Evolutionary conservation across 2,329 filamentous ascomycete species (phyloP).

Genomic region (Paracorniculantispora psalliotae): DNA sequence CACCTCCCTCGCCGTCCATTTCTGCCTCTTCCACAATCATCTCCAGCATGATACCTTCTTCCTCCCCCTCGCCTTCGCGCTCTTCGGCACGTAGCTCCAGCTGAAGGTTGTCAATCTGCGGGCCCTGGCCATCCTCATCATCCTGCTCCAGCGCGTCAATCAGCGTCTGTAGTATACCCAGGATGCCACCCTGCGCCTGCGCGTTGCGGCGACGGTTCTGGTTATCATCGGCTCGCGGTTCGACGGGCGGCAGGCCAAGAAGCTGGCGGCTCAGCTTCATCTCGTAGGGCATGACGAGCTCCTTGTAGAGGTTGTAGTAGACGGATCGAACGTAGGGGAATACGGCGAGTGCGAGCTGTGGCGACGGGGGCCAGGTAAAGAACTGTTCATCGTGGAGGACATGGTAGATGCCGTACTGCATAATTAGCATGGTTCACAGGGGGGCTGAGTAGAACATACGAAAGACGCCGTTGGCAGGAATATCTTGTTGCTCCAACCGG

Average conservation of each 20-base stretch:
- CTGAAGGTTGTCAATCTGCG: neutral
- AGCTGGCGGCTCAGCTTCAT: constrained; percentile 43
- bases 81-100: constrained; percentile 1
- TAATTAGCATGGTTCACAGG: neutral
- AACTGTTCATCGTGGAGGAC: constrained; percentile 41
- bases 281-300: constrained; percentile 44
- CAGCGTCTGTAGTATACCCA: constrained; percentile 32
- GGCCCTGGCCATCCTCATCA: constrained; percentile 25
- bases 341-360: constrained; percentile 44
- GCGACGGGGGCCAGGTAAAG: constrained; percentile 49
- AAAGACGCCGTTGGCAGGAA: constrained; percentile 38
- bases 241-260: constrained; percentile 32
- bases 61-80: constrained; percentile 21
- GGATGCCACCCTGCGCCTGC: constrained; percentile 23
- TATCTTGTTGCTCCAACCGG: constrained; percentile 37
- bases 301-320: constrained; percentile 43
- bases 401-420: constrained; percentile 44
- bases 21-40: constrained; percentile 30
- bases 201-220: neutral
- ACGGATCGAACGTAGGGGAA: constrained; percentile 43
- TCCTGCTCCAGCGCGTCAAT: constrained; percentile 33
- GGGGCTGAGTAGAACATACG: constrained; percentile 25
- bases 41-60: constrained; percentile 28
- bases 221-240: constrained; percentile 16
- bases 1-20: constrained; percentile 22